A percentile compares a stretch with the other conserved stretches of the same genome.
These are phyloP conservation scores for Candida ficus DNA, from an alignment of 805 yeast genomes.

Conservation along the genomic window DNA sequence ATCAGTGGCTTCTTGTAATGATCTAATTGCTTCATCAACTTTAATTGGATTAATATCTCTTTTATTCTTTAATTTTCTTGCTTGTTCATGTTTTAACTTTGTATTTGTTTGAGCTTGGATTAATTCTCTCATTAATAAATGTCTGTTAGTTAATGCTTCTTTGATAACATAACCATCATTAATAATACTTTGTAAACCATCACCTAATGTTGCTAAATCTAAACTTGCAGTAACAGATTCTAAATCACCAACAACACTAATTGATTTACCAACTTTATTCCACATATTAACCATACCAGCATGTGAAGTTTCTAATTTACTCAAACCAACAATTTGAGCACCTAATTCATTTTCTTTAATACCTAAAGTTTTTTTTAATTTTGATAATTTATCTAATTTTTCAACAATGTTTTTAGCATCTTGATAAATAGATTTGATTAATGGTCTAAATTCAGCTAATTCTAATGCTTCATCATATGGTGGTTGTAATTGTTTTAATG, in stretches of 20 bases:
- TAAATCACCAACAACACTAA: constrained; percentile 69
- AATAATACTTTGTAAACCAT: constrained; percentile 57
- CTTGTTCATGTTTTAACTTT: constrained; percentile 62
- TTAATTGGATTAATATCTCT: constrained; percentile 78
- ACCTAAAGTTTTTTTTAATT: constrained; percentile 42
- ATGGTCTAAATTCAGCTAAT: constrained; percentile 80
- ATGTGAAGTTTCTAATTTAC: constrained; percentile 45
- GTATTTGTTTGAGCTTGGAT: constrained; percentile 73
- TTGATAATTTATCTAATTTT: constrained; percentile 54
- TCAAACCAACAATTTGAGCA: constrained; percentile 33
- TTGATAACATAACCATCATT: constrained; percentile 83
- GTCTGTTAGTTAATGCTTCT: constrained; percentile 90
- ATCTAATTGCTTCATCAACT: constrained; percentile 83
- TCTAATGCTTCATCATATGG: constrained; percentile 86
- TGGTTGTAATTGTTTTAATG: constrained; percentile 85
- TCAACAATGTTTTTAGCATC: constrained; percentile 42
- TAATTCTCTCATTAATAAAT: constrained; percentile 85
- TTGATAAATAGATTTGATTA: constrained; percentile 71
- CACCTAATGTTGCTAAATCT: constrained; percentile 72
- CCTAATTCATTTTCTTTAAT: constrained; percentile 54
- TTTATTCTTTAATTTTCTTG: constrained; percentile 63
- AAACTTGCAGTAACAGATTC: constrained; percentile 65
- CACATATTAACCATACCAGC: constrained; percentile 75
- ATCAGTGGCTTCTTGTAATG: constrained; percentile 72
- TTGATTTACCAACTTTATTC: constrained; percentile 67